Evolutionary conservation across 306 rosid genomes (phyloP).

Genomic region (Dicorynia guianensis): DNA sequence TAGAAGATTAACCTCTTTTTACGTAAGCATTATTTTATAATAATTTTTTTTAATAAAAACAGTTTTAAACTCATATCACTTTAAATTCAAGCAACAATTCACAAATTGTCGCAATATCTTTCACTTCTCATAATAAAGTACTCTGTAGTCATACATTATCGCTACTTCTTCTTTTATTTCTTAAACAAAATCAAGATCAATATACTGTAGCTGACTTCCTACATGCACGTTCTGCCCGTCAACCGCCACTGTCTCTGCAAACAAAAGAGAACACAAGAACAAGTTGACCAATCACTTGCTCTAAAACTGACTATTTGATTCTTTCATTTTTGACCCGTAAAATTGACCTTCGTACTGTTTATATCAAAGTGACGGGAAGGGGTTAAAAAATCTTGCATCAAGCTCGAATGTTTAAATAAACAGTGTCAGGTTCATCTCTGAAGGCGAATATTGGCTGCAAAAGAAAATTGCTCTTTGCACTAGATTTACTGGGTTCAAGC

Average conservation of each 20-base stretch:
- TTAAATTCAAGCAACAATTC: too few relatives aligned
- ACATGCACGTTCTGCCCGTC: neutral
- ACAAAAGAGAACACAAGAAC: neutral
- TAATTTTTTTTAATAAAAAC: too few relatives aligned
- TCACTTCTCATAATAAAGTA: constrained; percentile 5
- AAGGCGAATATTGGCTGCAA: constrained; percentile 73
- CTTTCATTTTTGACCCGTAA: too few relatives aligned
- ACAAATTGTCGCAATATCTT: neutral
- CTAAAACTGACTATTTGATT: neutral
- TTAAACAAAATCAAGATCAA: neutral
- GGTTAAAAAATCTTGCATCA: constrained; percentile 13
- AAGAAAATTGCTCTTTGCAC: constrained; percentile 64
- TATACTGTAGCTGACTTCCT: neutral
- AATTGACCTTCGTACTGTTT: neutral
- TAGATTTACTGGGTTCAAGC: too few relatives aligned
- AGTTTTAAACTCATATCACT: too few relatives aligned
- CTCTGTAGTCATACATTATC: too few relatives aligned
- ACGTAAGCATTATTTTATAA: too few relatives aligned
- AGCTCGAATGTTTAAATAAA: constrained; percentile 67
- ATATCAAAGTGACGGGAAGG: neutral
- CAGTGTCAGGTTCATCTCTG: constrained; percentile 72
- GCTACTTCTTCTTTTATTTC: neutral
- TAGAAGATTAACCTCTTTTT: too few relatives aligned
- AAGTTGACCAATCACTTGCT: too few relatives aligned
- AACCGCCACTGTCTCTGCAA: neutral